Conservation (phyloP, 768 basidiomycete species). For the Podaxis sp. region DNA sequence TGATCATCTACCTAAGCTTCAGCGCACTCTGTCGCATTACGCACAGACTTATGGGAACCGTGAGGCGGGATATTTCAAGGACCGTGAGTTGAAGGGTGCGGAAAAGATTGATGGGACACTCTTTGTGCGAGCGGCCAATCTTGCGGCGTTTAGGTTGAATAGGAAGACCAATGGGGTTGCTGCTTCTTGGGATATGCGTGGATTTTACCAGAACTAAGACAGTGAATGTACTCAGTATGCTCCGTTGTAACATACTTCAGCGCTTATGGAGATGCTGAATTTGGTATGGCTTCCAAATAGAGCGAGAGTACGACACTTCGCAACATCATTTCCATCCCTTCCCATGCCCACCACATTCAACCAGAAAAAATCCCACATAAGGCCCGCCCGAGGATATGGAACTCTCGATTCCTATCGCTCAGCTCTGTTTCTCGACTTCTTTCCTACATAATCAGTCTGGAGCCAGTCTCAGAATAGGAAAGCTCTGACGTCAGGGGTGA, state of each 20-base stretch:
- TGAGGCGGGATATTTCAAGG: slow-evolving; percentile 12
- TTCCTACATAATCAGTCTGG: too few species aligned
- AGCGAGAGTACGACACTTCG: too few species aligned
- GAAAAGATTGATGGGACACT: slow-evolving; percentile 54
- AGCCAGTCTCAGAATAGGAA: too few species aligned
- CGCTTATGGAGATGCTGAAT: not conserved
- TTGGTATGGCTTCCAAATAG: not conserved
- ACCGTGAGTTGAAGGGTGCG: slow-evolving; percentile 41
- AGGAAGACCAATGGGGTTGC: not conserved
- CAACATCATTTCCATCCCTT: too few species aligned
- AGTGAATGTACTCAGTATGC: too few species aligned
- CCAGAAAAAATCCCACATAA: too few species aligned
- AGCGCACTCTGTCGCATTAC: slow-evolving; percentile 34
- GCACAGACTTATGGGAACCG: slow-evolving; percentile 14
- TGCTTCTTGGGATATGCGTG: slow-evolving; percentile 5
- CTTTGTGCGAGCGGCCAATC: slow-evolving; percentile 52
- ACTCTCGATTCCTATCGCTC: too few species aligned
- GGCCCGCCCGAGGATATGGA: too few species aligned
- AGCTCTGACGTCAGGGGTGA: too few species aligned
- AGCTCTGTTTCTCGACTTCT: too few species aligned
- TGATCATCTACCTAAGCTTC: slow-evolving; percentile 43
- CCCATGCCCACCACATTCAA: too few species aligned
- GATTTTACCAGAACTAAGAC: not conserved
- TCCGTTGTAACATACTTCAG: too few species aligned
- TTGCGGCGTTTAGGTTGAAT: slow-evolving; percentile 38